Percentiles rank a stretch among this genome's conserved stretches.
Evolutionary conservation across 805 yeast species (phyloP).

Genomic region (Danielozyma ontarioensis): DNA sequence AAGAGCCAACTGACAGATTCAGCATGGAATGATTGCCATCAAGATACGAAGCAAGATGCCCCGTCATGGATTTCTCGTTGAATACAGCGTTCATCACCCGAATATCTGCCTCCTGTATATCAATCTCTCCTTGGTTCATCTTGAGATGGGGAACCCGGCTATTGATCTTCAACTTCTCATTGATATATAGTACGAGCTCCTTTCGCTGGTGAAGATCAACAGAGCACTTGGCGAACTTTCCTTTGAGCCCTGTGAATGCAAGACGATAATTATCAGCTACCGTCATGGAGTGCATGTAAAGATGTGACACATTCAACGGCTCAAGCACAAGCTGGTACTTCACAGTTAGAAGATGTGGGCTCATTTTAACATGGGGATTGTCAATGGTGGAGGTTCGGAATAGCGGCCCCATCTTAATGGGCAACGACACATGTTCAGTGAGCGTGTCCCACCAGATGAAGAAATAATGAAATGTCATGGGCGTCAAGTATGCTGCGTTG

Average conservation of each 20-base stretch:
- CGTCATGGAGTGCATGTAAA: slow-evolving; percentile 23
- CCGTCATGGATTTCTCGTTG: slow-evolving; percentile 44
- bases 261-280: slow-evolving; percentile 18
- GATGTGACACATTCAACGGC: slow-evolving; percentile 35
- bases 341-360: slow-evolving; percentile 35
- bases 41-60: slow-evolving; percentile 16
- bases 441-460: slow-evolving; percentile 40
- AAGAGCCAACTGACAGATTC: not conserved
- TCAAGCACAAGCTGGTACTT: slow-evolving; percentile 37
- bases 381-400: slow-evolving; percentile 14
- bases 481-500: slow-evolving; percentile 35
- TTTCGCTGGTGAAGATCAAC: slow-evolving; percentile 39
- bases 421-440: slow-evolving; percentile 26
- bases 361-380: slow-evolving; percentile 26
- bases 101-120: slow-evolving; percentile 62
- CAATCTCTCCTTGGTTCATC: slow-evolving; percentile 65
- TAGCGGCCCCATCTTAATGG: slow-evolving; percentile 30
- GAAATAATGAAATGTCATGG: slow-evolving; percentile 33
- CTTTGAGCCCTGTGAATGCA: slow-evolving; percentile 36
- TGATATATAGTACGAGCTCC: slow-evolving; percentile 30
- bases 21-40: slow-evolving; percentile 2
- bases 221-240: slow-evolving; percentile 25
- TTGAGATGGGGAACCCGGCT: slow-evolving; percentile 46
- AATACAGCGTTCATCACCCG: slow-evolving; percentile 62
- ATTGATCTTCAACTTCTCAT: slow-evolving; percentile 30